Percentiles rank a stretch among this genome's conserved stretches.
Conservation (phyloP, 176 grass and related monocot genomes). For the Cenchrus purpureus region DNA sequence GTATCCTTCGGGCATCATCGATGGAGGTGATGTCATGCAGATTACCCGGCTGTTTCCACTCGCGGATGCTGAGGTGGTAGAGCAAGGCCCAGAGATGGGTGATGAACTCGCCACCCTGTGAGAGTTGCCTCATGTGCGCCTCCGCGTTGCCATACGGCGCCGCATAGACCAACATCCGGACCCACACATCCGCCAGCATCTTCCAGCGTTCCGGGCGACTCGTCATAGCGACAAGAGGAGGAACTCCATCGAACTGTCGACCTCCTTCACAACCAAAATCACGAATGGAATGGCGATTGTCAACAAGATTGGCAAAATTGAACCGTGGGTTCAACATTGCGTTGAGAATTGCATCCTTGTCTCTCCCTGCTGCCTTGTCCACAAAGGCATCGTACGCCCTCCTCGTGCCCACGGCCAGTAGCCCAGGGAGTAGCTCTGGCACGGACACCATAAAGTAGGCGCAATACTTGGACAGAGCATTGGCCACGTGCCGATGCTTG, state of each 20-base stretch:
- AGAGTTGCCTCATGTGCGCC: neutral
- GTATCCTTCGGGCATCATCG: neutral
- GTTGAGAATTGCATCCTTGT: no score
- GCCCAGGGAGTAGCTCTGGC: neutral
- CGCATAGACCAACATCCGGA: neutral
- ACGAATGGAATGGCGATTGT: no score
- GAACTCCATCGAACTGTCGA: neutral
- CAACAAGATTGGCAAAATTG: no score
- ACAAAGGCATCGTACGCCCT: neutral
- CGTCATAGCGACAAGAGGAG: no score
- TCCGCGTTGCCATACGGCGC: neutral
- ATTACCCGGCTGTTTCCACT: neutral
- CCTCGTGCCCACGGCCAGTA: neutral
- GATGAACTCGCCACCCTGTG: no score
- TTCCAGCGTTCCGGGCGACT: constrained; percentile 6
- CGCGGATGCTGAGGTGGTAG: neutral
- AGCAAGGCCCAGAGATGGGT: constrained; percentile 22
- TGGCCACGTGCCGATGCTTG: neutral
- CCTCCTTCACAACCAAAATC: no score
- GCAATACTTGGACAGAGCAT: constrained; percentile 30
- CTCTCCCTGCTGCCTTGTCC: no score
- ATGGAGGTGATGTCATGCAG: neutral
- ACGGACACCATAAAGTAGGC: neutral
- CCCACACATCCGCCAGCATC: constrained; percentile 13
- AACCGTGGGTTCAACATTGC: no score